These are phyloP conservation scores for Colletotrichum graminicola DNA, from an alignment of 2,329 filamentous ascomycete genomes.

Conservation along the genomic window DNA sequence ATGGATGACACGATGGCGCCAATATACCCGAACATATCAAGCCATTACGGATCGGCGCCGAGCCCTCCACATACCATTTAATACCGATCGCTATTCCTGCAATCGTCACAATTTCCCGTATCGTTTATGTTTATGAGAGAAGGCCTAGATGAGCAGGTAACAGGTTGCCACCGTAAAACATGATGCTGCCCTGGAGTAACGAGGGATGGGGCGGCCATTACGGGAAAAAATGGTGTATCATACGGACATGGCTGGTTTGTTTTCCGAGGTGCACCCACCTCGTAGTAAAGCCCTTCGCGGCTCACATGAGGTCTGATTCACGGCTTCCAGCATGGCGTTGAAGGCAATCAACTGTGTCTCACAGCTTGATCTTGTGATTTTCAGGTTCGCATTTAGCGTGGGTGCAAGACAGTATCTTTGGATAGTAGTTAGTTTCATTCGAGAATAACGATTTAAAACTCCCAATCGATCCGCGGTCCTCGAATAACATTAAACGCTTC, in stretches of 20 bases:
- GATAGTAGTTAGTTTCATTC: slow-evolving; percentile 11
- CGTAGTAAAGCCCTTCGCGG: slow-evolving; percentile 1
- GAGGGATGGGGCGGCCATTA: slow-evolving; percentile 7
- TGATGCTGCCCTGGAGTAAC: neutral
- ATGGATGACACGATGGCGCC: slow-evolving; percentile 35
- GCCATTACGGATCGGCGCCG: slow-evolving; percentile 44
- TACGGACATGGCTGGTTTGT: neutral
- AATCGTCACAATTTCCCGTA: neutral
- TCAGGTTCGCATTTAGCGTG: slow-evolving; percentile 2
- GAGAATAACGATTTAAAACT: neutral
- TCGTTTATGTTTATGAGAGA: slow-evolving; percentile 8
- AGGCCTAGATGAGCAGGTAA: slow-evolving; percentile 1
- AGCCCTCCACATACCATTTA: slow-evolving; percentile 39
- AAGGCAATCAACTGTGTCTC: slow-evolving; percentile 27
- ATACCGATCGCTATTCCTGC: slow-evolving; percentile 30
- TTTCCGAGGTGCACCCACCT: neutral
- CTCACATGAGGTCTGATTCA: slow-evolving; percentile 9
- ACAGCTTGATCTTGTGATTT: slow-evolving; percentile 24
- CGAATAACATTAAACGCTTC: neutral
- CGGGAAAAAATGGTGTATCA: slow-evolving; percentile 16
- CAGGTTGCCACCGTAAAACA: neutral
- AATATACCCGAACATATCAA: slow-evolving; percentile 40
- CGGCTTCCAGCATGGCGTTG: slow-evolving; percentile 35
- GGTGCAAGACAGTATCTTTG: slow-evolving; percentile 9
- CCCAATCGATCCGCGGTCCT: neutral